Percentiles rank a stretch among this genome's conserved stretches.
These are phyloP conservation scores for Globisporangium solare DNA, from an alignment of 352 stramenopile genomes.

Conservation along the genomic window DNA sequence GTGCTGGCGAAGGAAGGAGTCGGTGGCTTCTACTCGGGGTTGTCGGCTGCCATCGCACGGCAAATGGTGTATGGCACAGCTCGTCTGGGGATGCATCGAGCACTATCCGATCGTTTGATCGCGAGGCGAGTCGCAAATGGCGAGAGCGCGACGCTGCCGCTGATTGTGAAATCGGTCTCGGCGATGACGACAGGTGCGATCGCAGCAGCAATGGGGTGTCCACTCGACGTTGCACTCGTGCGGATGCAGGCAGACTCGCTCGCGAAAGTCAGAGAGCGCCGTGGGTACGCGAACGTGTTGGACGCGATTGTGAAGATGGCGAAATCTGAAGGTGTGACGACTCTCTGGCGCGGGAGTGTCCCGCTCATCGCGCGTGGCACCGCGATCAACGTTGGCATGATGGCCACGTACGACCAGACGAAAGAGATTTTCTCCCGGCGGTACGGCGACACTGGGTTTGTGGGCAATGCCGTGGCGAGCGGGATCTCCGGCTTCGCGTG, in stretches of 20 bases:
- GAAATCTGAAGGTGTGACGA: constrained; percentile 79
- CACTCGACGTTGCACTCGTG: constrained; percentile 98
- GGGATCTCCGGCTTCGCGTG: constrained; percentile 96
- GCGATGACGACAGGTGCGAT: constrained; percentile 76
- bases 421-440: constrained; percentile 85
- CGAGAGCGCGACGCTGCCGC: constrained; percentile 57
- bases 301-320: constrained; percentile 91
- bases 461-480: constrained; percentile 90
- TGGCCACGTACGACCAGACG: constrained; percentile 98
- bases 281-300: constrained; percentile 99
- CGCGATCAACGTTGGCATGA: constrained; percentile 99
- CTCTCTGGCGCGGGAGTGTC: constrained; percentile 88
- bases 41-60: constrained; percentile 73
- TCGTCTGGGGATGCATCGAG: constrained; percentile 78
- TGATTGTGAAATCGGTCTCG: constrained; percentile 63
- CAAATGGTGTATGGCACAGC: constrained; percentile 85
- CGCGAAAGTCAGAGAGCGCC: constrained; percentile 80
- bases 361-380: constrained; percentile 94
- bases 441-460: constrained; percentile 53
- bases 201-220: constrained; percentile 95
- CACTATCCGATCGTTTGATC: constrained; percentile 70
- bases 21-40: constrained; percentile 71
- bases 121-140: constrained; percentile 56
- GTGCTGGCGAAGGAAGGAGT: constrained; percentile 77
- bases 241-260: constrained; percentile 97